Evolutionary conservation across 2,329 filamentous ascomycete species (phyloP).

Genomic region (Cadophora malorum): DNA sequence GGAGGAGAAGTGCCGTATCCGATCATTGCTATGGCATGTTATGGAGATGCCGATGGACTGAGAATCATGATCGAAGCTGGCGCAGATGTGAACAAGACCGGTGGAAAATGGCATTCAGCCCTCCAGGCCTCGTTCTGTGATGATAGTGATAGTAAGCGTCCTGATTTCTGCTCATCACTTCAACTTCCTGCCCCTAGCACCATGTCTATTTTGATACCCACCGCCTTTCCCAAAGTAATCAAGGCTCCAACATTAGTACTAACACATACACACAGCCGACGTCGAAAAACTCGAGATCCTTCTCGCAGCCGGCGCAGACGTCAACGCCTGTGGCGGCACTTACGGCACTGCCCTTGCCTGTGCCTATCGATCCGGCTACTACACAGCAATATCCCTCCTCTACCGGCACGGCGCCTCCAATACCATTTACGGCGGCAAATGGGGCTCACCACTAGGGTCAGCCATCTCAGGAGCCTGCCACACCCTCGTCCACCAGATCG

Average conservation of each 20-base stretch:
- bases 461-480: slow-evolving; percentile 18
- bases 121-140: slow-evolving; percentile 8
- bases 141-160: slow-evolving; percentile 1
- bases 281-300: slow-evolving; percentile 5
- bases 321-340: slow-evolving; percentile 2
- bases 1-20: slow-evolving; percentile 14
- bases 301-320: slow-evolving; percentile 12
- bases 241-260: not conserved
- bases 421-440: slow-evolving; percentile 11
- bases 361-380: slow-evolving; percentile 11
- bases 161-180: no score
- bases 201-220: not conserved
- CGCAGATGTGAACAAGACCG: slow-evolving; percentile 9
- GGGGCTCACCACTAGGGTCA: slow-evolving; percentile 10
- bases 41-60: slow-evolving; percentile 3
- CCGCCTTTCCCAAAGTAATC: not conserved
- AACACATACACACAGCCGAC: not conserved
- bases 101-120: slow-evolving; percentile 9
- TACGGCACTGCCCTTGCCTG: slow-evolving; percentile 5
- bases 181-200: not conserved
- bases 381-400: slow-evolving; percentile 1
- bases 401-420: slow-evolving; percentile 11
- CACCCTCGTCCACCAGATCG: slow-evolving; percentile 15
- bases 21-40: slow-evolving; percentile 10
- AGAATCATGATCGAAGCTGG: slow-evolving; percentile 11